These are phyloP conservation scores for Pseudomonodictys pantanalensis DNA, from an alignment of 495 filamentous ascomycete species.

Conservation along the genomic window DNA sequence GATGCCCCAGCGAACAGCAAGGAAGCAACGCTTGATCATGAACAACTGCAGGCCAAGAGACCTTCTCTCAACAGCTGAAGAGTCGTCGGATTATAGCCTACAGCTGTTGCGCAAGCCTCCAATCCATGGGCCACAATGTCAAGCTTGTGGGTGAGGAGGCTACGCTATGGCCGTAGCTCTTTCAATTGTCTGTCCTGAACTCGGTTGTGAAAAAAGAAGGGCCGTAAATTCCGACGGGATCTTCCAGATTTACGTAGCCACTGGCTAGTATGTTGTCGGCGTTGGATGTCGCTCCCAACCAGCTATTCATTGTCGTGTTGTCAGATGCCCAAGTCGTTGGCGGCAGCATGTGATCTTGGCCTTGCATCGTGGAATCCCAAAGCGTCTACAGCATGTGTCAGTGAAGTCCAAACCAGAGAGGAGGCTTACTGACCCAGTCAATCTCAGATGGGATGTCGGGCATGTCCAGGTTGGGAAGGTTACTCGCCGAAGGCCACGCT, in stretches of 20 bases:
- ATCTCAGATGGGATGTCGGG: slow-evolving; percentile 29
- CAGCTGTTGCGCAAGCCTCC: no score
- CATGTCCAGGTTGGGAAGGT: slow-evolving; percentile 13
- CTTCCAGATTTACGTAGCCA: slow-evolving; percentile 3
- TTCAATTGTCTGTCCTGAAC: background rate
- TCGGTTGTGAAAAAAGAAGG: background rate
- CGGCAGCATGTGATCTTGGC: slow-evolving; percentile 18
- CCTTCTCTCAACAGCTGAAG: no score
- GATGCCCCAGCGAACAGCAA: no score
- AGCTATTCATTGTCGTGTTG: slow-evolving; percentile 5
- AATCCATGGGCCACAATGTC: no score
- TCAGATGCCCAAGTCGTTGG: slow-evolving; percentile 3
- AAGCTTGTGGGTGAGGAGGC: no score
- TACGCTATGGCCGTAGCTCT: no score
- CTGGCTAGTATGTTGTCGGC: slow-evolving; percentile 3
- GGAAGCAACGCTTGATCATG: no score
- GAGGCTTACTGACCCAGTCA: slow-evolving; percentile 27
- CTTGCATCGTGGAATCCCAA: slow-evolving; percentile 22
- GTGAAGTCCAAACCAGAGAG: background rate
- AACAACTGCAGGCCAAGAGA: no score
- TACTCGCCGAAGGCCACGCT: background rate
- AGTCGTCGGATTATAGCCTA: no score
- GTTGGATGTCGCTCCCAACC: slow-evolving; percentile 1
- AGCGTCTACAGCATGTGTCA: slow-evolving; percentile 9
- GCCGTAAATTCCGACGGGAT: slow-evolving; percentile 8